These are phyloP conservation scores for Pichia cabralensis DNA, from an alignment of 805 yeast genomes.

Conservation along the genomic window DNA sequence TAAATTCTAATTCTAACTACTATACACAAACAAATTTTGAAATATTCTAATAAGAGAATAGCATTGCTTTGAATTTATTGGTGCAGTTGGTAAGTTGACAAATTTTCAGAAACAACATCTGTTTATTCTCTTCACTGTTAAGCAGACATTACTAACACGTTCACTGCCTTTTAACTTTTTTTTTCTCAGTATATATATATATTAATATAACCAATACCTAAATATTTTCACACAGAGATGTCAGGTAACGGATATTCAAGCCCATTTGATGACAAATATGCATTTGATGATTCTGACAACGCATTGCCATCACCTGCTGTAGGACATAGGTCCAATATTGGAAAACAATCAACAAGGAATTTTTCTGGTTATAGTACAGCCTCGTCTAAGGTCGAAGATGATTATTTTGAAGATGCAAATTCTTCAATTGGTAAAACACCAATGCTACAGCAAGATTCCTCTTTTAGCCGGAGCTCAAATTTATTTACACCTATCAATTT, in stretches of 20 bases:
- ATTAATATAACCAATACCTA: no score
- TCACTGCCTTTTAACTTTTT: no score
- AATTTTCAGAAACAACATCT: no score
- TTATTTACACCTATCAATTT: slow-evolving; percentile 6
- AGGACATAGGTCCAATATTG: slow-evolving; percentile 9
- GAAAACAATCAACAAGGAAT: slow-evolving; percentile 8
- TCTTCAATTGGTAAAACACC: slow-evolving; percentile 21
- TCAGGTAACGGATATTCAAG: slow-evolving; percentile 3
- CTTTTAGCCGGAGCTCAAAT: slow-evolving; percentile 9
- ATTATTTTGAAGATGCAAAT: slow-evolving; percentile 11
- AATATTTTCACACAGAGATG: no score
- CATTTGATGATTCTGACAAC: slow-evolving; percentile 6
- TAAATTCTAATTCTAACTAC: no score
- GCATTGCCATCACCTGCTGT: slow-evolving; percentile 9
- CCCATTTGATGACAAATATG: slow-evolving; percentile 15
- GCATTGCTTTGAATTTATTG: no score
- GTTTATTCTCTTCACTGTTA: no score
- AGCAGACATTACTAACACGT: no score
- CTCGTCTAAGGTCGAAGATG: slow-evolving; percentile 8
- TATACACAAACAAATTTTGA: no score
- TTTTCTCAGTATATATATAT: no score
- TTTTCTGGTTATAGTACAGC: slow-evolving; percentile 12
- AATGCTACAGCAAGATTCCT: slow-evolving; percentile 12
- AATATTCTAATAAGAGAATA: no score
- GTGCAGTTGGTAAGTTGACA: no score